phyloP scores from a whole-genome alignment of 306 rosid species.

The Rosa persica region DNA sequence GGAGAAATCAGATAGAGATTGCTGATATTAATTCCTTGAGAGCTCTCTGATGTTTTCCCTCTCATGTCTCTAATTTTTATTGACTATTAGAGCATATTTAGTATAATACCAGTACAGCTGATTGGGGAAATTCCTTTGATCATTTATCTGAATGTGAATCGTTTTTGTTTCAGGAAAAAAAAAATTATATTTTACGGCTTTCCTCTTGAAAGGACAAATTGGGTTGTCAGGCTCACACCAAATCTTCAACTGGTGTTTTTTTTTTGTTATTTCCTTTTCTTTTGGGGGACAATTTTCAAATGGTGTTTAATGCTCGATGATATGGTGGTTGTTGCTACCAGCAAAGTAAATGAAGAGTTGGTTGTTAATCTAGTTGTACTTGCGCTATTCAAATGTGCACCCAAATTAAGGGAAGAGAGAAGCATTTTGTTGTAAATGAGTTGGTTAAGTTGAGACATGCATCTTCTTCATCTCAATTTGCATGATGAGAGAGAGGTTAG shows the following conservation, averaged over 20 bases:
- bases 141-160: conserved; percentile 14
- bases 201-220: conserved; percentile 8
- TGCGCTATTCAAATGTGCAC: not conserved
- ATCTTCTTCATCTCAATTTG: not conserved
- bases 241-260: conserved; percentile 7
- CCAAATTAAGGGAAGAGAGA: not conserved
- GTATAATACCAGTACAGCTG: conserved; percentile 63
- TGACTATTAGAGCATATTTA: conserved; percentile 41
- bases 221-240: conserved; percentile 22
- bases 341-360: conserved; percentile 4
- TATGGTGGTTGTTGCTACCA: conserved; percentile 14
- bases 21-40: conserved; percentile 15
- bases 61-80: conserved; percentile 40
- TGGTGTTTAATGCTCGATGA: not conserved
- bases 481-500: not conserved
- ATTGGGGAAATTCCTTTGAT: conserved; percentile 19
- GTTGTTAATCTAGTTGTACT: not conserved
- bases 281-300: not conserved
- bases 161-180: not conserved
- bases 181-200: not conserved
- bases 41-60: conserved; percentile 17
- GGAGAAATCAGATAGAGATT: conserved; percentile 26
- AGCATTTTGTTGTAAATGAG: not conserved
- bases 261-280: not conserved
- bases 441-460: not conserved